Base-by-base conservation (phyloP, 257 asterid genomes). In the Ophiorrhiza pumila region DNA sequence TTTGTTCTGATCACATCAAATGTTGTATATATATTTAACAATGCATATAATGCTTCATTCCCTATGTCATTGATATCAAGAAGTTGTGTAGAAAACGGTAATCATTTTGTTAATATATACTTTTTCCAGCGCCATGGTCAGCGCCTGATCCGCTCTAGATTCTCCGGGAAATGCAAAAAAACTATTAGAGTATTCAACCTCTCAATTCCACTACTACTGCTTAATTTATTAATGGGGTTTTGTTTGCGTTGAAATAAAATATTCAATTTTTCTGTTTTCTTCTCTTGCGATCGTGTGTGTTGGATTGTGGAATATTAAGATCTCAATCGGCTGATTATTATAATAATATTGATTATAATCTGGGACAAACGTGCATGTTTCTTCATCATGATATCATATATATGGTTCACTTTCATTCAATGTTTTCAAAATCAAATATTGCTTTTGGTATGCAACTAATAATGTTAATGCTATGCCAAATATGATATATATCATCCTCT, bases 61-160 rank as follows among this genome's bases (percentile, higher is more conserved):
- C 84, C 81, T 56, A 74, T 80, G 74, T 56, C 27, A 42, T 73
- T 45, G 37, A 63, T 32, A 42, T 0, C 45, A 85, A 77, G 75
- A 76, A 73, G 81, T 73, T 66, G 78, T 76, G 80, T 69, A 72
- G 76, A 62, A 72, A 80, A 77, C 35, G 47, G 69, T 59, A 69
- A 61, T 31, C 25, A 49, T 60, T 37, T 79, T 77, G 69, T 85
- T 78, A 80, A 74, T 83, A 56, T 37, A 37, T 7, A 2, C 7
- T 37, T 29, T 53, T 81, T 65, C 62, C 76, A 69, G 71, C 29
- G 82, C 65, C 45, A 71, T 29, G 93, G 96, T 89, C 96, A 89
- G 97, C 97, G 96, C 84, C 90, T 86, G 90, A 91, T 91, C 87
- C 97, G 97, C 94, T 91, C 94, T 89, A 87, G 92, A 87, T 87